Conservation (phyloP, 2,329 filamentous ascomycete species). For the Xylariaceae sp. region DNA sequence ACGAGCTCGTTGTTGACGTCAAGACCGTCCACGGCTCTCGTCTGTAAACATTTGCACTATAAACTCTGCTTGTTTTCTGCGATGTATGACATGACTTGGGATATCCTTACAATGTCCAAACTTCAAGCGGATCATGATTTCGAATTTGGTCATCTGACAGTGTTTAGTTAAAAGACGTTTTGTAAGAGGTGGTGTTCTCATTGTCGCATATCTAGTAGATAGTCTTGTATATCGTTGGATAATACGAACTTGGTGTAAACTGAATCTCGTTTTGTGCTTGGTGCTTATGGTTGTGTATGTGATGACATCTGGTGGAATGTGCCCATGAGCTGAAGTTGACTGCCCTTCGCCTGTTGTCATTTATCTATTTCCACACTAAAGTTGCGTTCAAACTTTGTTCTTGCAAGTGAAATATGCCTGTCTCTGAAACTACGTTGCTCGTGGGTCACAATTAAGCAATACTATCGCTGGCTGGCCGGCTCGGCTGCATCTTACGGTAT, state of each 20-base stretch:
- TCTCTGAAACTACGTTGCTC: too few species aligned
- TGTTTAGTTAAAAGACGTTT: constrained; percentile 24
- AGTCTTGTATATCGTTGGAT: constrained; percentile 41
- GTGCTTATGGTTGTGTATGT: too few species aligned
- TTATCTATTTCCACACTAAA: too few species aligned
- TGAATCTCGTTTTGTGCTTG: constrained; percentile 7
- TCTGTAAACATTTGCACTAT: constrained; percentile 46
- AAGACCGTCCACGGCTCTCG: constrained; percentile 88
- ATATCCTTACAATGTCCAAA: constrained; percentile 19
- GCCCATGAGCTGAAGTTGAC: too few species aligned
- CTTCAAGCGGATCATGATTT: constrained; percentile 24
- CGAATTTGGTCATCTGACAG: constrained; percentile 23
- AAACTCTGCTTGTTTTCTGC: constrained; percentile 13
- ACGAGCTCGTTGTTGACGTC: constrained; percentile 97
- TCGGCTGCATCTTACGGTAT: too few species aligned
- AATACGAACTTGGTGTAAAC: constrained; percentile 28
- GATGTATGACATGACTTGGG: constrained; percentile 30
- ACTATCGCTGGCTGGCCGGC: too few species aligned
- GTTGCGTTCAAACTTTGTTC: too few species aligned
- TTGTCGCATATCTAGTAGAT: constrained; percentile 41
- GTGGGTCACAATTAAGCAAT: too few species aligned
- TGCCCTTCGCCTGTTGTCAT: too few species aligned
- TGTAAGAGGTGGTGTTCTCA: constrained; percentile 34
- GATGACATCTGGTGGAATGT: too few species aligned
- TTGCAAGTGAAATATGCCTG: too few species aligned